phyloP scores from a whole-genome alignment of 1,139 yeast species.

The Nakaseomyces kungkrabaensis region DNA sequence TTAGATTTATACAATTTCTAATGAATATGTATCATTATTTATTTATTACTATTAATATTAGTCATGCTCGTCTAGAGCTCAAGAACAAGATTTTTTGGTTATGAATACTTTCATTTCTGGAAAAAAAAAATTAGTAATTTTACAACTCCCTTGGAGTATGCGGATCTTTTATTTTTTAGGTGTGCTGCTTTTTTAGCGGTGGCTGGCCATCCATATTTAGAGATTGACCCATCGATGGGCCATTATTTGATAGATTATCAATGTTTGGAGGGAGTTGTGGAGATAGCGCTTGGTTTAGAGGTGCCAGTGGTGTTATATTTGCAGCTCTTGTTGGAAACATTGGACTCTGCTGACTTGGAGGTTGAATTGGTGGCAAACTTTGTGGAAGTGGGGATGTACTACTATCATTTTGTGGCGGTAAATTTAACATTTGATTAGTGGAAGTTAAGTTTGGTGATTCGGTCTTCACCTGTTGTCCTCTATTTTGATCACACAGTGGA shows the following conservation, averaged over 20 bases:
- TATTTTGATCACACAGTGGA: slow-evolving; percentile 29
- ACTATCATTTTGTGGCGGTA: not conserved
- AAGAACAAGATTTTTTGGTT: too few relatives aligned
- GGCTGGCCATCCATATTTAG: not conserved
- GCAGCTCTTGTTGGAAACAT: not conserved
- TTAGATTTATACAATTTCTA: not conserved
- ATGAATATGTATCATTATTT: not conserved
- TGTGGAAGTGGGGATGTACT: not conserved
- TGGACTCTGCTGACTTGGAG: slow-evolving; percentile 1
- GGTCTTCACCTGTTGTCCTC: not conserved
- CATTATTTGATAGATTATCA: not conserved
- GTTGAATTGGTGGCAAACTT: slow-evolving; percentile 2
- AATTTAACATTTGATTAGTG: not conserved
- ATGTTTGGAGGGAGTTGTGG: not conserved
- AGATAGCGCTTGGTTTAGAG: not conserved
- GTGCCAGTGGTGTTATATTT: slow-evolving; percentile 1
- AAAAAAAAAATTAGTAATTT: not conserved
- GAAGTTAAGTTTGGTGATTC: not conserved
- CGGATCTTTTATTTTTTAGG: not conserved
- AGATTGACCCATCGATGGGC: not conserved
- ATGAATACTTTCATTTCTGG: too few relatives aligned
- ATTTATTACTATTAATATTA: not conserved
- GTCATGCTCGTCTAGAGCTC: too few relatives aligned
- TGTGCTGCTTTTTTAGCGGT: not conserved
- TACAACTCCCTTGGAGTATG: not conserved